Evolutionary conservation across 1,284 basidiomycete genomes (phyloP).

Genomic region (Sphaerobolus stellatus): DNA sequence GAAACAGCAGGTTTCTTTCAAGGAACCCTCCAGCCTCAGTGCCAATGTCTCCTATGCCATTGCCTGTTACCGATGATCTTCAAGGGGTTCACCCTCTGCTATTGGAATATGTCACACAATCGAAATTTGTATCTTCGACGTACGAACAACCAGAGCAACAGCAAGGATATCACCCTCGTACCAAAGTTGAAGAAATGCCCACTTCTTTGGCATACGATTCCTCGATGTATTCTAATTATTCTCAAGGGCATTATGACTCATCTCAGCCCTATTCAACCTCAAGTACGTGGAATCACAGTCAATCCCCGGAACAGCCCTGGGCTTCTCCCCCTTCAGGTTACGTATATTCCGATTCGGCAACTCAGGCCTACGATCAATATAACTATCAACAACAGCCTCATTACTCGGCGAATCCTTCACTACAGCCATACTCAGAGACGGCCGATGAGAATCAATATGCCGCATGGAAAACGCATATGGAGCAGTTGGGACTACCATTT

Average conservation of each 20-base stretch:
- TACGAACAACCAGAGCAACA: neutral
- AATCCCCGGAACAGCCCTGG: neutral
- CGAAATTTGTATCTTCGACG: neutral
- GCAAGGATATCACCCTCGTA: neutral
- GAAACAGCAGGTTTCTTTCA: neutral
- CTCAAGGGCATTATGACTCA: too few species aligned
- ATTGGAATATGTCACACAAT: constrained; percentile 2
- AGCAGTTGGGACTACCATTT: constrained; percentile 3
- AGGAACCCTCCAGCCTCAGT: too few species aligned
- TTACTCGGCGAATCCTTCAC: constrained; percentile 1
- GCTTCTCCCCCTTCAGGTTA: too few species aligned
- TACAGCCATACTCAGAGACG: neutral
- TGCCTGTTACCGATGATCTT: neutral
- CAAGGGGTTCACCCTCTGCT: constrained; percentile 1
- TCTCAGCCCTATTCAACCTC: neutral
- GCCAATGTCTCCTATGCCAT: neutral
- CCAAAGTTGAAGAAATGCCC: neutral
- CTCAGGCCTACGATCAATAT: neutral
- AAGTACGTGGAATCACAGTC: neutral
- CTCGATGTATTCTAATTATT: too few species aligned
- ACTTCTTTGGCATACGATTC: too few species aligned
- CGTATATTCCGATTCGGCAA: too few species aligned
- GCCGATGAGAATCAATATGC: neutral
- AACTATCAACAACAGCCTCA: neutral
- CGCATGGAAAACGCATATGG: constrained; percentile 2